Conservation (phyloP, 306 rosid species). For the Vigna reflexopilosa region DNA sequence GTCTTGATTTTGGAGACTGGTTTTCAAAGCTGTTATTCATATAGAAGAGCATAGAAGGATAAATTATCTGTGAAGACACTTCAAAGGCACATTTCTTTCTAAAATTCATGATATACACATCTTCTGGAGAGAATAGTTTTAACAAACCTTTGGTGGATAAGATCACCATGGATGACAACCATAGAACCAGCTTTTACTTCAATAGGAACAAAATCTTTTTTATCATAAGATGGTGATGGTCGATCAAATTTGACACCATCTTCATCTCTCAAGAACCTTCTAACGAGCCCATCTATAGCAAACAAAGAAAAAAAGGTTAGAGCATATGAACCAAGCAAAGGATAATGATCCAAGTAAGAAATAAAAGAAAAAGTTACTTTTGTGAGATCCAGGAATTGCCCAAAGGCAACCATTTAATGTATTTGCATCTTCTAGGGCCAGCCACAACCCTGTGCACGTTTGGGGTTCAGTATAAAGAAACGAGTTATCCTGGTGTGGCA, state of each 20-base stretch:
- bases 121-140: conserved; percentile 39
- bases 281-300: conserved; percentile 81
- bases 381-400: conserved; percentile 97
- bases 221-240: conserved; percentile 74
- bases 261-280: conserved; percentile 84
- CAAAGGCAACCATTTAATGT: conserved; percentile 83
- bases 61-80: conserved; percentile 30
- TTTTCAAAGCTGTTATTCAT: conserved; percentile 80
- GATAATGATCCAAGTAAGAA: conserved; percentile 2
- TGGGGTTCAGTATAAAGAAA: conserved; percentile 90
- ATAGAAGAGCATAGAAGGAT: conserved; percentile 24
- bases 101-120: conserved; percentile 22
- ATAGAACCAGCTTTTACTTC: conserved; percentile 94
- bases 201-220: conserved; percentile 83
- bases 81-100: conserved; percentile 8
- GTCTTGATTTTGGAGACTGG: conserved; percentile 89
- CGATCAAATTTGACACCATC: conserved; percentile 79
- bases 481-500: conserved; percentile 97
- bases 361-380: conserved; percentile 56
- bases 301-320: conserved; percentile 34
- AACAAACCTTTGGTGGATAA: conserved; percentile 95
- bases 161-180: conserved; percentile 92
- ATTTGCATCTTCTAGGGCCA: conserved; percentile 92
- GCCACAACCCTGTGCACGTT: conserved; percentile 97
- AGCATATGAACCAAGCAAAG: conserved; percentile 32